Evolutionary conservation across 805 yeast species (phyloP).

Genomic region (Naumovozyma castellii): DNA sequence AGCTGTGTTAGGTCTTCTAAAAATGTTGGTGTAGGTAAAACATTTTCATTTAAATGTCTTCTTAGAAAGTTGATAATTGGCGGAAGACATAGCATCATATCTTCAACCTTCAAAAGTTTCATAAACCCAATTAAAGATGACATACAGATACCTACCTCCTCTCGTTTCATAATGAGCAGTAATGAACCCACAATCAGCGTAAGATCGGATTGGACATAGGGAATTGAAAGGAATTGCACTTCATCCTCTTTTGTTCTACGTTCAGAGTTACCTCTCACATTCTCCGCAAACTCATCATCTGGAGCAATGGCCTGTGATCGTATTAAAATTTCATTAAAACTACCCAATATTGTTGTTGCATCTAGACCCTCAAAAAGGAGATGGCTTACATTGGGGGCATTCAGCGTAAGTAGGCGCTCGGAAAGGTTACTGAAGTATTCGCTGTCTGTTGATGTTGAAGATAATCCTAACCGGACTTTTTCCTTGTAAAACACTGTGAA

Average conservation of each 20-base stretch:
- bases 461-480: constrained; percentile 1
- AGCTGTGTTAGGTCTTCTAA: constrained; percentile 11
- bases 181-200: too few relatives aligned
- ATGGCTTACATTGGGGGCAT: not conserved
- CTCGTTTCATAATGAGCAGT: too few relatives aligned
- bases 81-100: too few relatives aligned
- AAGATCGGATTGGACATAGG: too few relatives aligned
- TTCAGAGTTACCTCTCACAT: too few relatives aligned
- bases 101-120: too few relatives aligned
- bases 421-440: not conserved
- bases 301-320: not conserved
- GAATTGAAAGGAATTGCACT: too few relatives aligned
- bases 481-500: constrained; percentile 8
- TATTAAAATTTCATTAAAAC: not conserved
- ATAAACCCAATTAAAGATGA: too few relatives aligned
- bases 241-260: too few relatives aligned
- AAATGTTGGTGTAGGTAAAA: constrained; percentile 2
- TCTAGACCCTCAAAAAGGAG: not conserved
- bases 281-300: not conserved
- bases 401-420: not conserved
- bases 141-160: too few relatives aligned
- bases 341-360: not conserved
- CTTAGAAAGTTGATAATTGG: too few relatives aligned
- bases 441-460: not conserved
- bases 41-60: constrained; percentile 2